Base-by-base conservation (phyloP, 176 grass and related monocot species). In the Lolium multiflorum region DNA sequence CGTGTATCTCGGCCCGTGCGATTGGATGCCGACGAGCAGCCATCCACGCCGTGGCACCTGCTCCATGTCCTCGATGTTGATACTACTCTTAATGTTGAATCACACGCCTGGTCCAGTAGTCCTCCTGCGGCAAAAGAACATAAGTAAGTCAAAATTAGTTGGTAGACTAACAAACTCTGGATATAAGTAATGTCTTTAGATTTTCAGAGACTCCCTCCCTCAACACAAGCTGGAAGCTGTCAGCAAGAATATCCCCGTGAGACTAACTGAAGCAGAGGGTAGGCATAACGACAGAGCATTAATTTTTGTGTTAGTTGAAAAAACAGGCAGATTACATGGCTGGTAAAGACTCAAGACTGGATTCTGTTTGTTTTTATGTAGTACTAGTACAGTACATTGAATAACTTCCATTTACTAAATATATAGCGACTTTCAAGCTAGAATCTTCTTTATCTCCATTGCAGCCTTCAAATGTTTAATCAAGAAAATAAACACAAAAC, bases 331-430 rank as follows among this genome's bases (percentile, higher is more conserved):
- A 75, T 61, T 77, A 86, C 78, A 78, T 83, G 75, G 89, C 81
- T 98, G 88, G 82, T 95, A 90, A 76, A 91, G 70, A 48, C 46
- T 48, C 46, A 48, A 51, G 49, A 80, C 91, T 95, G 80, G 81
- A 93, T 93, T 48, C 77, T 81, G 65, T 79, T 88, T 85, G 93
- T 89, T 61, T 82, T 98, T 98, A 78, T 95, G 93, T 41, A 98
- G 85, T 43, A 43, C 41, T 3, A 94, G 81, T 43, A 92, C 88
- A 59, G 86, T 88, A 90, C 94, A 94, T 89, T 94, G 51, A 49
- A 43, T 65, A 10, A 82, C 95, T 90, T 95, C 96, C 72, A 98
- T 86, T 71, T 98, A 89, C 41, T 43, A 43, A 43, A 43, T 7
- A 43, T 43, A 43, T 43, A 43, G 41, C 41, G 7, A 43, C 41